phyloP scores from a whole-genome alignment of 768 basidiomycete species.

The Amanita pallidorosea region DNA sequence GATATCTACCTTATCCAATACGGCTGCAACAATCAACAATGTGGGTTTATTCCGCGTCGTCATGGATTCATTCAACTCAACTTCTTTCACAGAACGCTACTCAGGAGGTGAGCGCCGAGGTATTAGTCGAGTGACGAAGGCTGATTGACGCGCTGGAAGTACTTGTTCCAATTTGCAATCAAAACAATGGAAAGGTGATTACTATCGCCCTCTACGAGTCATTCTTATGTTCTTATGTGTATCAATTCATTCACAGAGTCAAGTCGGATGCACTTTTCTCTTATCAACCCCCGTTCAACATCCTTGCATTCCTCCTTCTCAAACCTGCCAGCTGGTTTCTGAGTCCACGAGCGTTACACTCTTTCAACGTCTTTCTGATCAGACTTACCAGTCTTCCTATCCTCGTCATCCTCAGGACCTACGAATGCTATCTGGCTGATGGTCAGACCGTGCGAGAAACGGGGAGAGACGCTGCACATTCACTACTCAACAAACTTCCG shows the following conservation, averaged over 20 bases:
- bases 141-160: slow-evolving; percentile 41
- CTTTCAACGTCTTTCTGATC: slow-evolving; percentile 79
- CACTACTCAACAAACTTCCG: slow-evolving; percentile 55
- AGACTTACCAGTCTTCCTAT: slow-evolving; percentile 76
- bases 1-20: slow-evolving; percentile 87
- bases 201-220: not conserved
- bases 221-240: slow-evolving; percentile 7
- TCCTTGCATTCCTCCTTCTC: slow-evolving; percentile 69
- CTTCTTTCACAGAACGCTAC: slow-evolving; percentile 29
- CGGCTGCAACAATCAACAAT: slow-evolving; percentile 73
- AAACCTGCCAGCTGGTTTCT: slow-evolving; percentile 71
- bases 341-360: slow-evolving; percentile 70
- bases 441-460: slow-evolving; percentile 40
- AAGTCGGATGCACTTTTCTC: slow-evolving; percentile 87
- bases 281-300: slow-evolving; percentile 86
- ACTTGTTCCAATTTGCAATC: slow-evolving; percentile 81
- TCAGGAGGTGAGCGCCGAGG: slow-evolving; percentile 26
- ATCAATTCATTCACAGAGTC: slow-evolving; percentile 38
- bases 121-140: slow-evolving; percentile 14
- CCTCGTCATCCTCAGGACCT: slow-evolving; percentile 62
- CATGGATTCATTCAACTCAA: not conserved
- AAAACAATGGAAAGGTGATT: slow-evolving; percentile 78
- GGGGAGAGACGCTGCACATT: slow-evolving; percentile 40
- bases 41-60: slow-evolving; percentile 17
- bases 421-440: slow-evolving; percentile 61